These are phyloP conservation scores for Podospora conica DNA, from an alignment of 495 filamentous ascomycete species.

Conservation along the genomic window DNA sequence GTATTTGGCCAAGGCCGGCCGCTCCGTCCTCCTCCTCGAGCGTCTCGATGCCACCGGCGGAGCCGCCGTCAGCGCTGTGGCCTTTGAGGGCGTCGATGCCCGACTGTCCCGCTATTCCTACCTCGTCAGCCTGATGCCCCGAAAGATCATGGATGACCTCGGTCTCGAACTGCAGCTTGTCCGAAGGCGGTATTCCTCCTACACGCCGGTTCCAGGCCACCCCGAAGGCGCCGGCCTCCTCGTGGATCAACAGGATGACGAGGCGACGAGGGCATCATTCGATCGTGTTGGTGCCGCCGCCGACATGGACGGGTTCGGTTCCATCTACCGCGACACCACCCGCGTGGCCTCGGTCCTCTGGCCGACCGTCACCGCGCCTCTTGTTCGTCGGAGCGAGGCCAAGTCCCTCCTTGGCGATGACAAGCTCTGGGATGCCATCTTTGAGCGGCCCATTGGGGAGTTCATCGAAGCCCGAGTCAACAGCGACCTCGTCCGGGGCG, in stretches of 20 bases:
- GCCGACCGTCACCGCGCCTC: neutral
- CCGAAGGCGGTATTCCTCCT: neutral
- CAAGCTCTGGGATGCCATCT: neutral
- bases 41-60: slow-evolving; percentile 1
- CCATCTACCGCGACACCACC: slow-evolving; percentile 1
- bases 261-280: neutral
- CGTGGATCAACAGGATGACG: neutral
- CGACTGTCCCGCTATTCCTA: neutral
- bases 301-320: neutral
- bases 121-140: neutral
- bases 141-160: neutral
- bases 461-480: neutral
- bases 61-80: neutral
- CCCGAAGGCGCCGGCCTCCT: neutral
- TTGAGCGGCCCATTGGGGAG: neutral
- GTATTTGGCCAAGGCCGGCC: slow-evolving; percentile 3
- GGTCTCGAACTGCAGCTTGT: neutral
- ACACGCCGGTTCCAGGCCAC: neutral
- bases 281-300: neutral
- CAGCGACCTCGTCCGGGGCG: neutral
- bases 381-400: neutral
- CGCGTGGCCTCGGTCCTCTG: neutral
- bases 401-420: neutral
- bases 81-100: neutral
- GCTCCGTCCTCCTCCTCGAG: neutral